Base-by-base conservation (phyloP, 176 grass and related monocot genomes). In the Triticum timopheevii region DNA sequence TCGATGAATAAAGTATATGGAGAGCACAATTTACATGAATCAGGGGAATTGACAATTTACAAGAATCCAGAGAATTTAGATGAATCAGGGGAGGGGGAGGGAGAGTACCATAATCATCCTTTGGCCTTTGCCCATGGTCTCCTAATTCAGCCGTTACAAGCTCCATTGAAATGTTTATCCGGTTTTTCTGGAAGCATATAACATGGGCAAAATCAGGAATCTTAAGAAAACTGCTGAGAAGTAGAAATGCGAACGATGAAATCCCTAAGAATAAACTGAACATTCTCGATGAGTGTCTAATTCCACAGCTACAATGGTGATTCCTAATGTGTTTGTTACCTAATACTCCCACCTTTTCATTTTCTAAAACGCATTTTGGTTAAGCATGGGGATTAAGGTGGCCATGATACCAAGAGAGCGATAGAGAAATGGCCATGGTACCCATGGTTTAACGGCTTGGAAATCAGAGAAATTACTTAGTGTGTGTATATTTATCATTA, bases 71-170 rank as follows among this genome's bases (percentile, higher is more conserved):
- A 11, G 42, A 45, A 45, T 45, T 13, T 45, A 45, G 42, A 45
- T 70, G 24, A 65, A 28, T 65, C 11, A 28, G 28, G 65, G 65
- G 5, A 6, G 28, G 65, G 65, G 65, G 12, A 31, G 27, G 65
- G 22, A 10, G 27, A 36, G 7, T 95, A 98, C 96, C 96, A 88
- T 94, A 98, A 90, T 98, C 93, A 91, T 98, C 93, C 24, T 95
- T 94, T 23, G 96, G 96, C 76, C 92, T 91, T 90, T 98, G 96
- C 39, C 96, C 93, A 86, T 95, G 96, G 78, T 98, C 96, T 50
- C 93, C 96, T 82, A 98, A 87, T 68, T 89, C 93, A 92, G 93
- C 93, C 79, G 93, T 98, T 39, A 98, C 96, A 84, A 98, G 85
- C 76, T 98, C 96, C 96, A 98, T 95, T 67, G 96, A 98, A 80